Percentiles rank a stretch among this genome's conserved stretches.
These are phyloP conservation scores for Puccinia novopanici DNA, from an alignment of 1,284 basidiomycete genomes.

Conservation along the genomic window DNA sequence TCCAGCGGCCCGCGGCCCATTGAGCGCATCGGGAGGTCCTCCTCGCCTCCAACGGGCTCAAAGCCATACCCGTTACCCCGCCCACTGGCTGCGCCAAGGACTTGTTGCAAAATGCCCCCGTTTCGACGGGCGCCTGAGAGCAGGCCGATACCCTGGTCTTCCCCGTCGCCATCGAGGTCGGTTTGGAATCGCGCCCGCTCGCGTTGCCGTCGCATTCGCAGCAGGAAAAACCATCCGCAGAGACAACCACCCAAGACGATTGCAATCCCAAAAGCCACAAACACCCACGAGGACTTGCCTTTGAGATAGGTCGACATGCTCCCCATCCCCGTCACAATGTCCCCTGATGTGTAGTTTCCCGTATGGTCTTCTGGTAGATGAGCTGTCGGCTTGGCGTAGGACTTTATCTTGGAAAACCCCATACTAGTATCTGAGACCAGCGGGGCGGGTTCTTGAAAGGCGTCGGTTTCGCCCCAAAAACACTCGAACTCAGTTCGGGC, in stretches of 20 bases:
- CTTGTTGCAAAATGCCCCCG: slow-evolving; percentile 57
- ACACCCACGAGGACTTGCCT: slow-evolving; percentile 46
- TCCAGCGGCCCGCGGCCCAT: slow-evolving; percentile 61
- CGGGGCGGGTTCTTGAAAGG: slow-evolving; percentile 30
- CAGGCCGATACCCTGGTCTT: slow-evolving; percentile 59
- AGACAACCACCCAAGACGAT: slow-evolving; percentile 43
- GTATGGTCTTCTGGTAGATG: slow-evolving; percentile 83
- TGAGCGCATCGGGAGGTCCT: slow-evolving; percentile 74
- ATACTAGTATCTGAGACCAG: slow-evolving; percentile 52
- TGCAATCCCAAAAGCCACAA: slow-evolving; percentile 50
- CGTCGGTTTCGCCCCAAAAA: slow-evolving; percentile 27
- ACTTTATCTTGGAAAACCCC: slow-evolving; percentile 64
- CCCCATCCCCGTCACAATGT: slow-evolving; percentile 50
- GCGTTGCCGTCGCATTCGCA: slow-evolving; percentile 37
- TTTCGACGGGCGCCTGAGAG: slow-evolving; percentile 59
- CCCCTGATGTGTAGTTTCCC: slow-evolving; percentile 56
- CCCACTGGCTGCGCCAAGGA: slow-evolving; percentile 59
- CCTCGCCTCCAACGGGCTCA: slow-evolving; percentile 68
- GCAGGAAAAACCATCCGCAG: slow-evolving; percentile 44
- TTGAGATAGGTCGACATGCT: slow-evolving; percentile 46
- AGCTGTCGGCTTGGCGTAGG: slow-evolving; percentile 79
- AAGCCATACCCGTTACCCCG: slow-evolving; percentile 66
- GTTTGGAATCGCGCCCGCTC: slow-evolving; percentile 29
- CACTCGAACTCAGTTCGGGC: slow-evolving; percentile 55
- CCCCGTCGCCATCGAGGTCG: slow-evolving; percentile 54